A percentile compares a stretch with the other conserved stretches of the same genome.
phyloP scores from a whole-genome alignment of 176 grass and related monocot genomes.

The Coix lacrymajobi region DNA sequence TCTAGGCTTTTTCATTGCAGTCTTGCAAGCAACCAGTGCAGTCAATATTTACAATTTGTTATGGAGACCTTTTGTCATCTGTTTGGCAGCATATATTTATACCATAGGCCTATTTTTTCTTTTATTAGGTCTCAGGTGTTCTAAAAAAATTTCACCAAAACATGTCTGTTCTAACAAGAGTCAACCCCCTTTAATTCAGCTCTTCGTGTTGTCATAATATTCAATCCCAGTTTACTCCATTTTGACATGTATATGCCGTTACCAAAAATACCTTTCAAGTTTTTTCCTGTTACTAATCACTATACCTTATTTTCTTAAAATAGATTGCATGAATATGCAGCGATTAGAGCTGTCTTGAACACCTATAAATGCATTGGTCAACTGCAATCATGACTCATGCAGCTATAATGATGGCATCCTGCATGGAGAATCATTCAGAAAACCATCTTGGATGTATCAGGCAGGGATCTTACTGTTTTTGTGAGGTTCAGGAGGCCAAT shows the following conservation, averaged over 20 bases:
- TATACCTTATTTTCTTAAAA: not conserved
- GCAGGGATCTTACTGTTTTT: constrained; percentile 40
- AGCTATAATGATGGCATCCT: constrained; percentile 37
- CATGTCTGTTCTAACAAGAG: not conserved
- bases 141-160: not conserved
- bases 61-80: not conserved
- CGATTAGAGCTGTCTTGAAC: constrained; percentile 30
- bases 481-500: constrained; percentile 28
- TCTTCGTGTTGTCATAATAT: constrained; percentile 35
- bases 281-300: not conserved
- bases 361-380: constrained; percentile 31
- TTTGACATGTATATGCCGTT: constrained; percentile 36
- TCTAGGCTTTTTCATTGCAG: not conserved
- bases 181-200: not conserved
- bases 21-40: not conserved
- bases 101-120: not conserved
- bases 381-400: constrained; percentile 36
- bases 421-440: constrained; percentile 43
- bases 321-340: constrained; percentile 41
- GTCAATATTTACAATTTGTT: not conserved
- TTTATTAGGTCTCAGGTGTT: not conserved
- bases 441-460: constrained; percentile 43
- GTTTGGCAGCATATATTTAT: not conserved
- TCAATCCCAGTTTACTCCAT: constrained; percentile 27
- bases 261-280: not conserved